Percentiles rank a stretch among this genome's conserved stretches.
Evolutionary conservation across 2,329 filamentous ascomycete genomes (phyloP).

Genomic region (Sporothrix pseudoabietina): DNA sequence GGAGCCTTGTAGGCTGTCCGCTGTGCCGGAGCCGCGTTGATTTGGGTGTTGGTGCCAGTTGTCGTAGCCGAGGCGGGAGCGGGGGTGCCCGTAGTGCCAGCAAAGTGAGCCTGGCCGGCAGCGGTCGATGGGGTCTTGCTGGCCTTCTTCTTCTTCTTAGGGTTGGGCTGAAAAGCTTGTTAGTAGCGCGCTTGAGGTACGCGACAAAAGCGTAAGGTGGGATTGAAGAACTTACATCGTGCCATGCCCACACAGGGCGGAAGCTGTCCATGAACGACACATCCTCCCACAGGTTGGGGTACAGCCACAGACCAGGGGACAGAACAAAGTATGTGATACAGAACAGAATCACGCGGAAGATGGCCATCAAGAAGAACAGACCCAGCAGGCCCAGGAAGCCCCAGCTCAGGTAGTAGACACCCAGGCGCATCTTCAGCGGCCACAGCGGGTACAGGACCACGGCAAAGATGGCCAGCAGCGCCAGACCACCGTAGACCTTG

Average conservation of each 20-base stretch:
- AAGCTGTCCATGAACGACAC: slow-evolving; percentile 98
- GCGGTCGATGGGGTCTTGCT: slow-evolving; percentile 44
- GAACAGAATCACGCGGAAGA: slow-evolving; percentile 94
- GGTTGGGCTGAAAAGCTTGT: slow-evolving; percentile 40
- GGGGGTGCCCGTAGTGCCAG: slow-evolving; percentile 56
- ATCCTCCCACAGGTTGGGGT: slow-evolving; percentile 96
- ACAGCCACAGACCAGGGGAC: slow-evolving; percentile 93
- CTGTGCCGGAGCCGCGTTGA: slow-evolving; percentile 49
- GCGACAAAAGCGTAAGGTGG: slow-evolving; percentile 20
- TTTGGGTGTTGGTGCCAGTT: slow-evolving; percentile 58
- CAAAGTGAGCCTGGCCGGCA: slow-evolving; percentile 49
- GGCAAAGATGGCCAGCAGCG: slow-evolving; percentile 79
- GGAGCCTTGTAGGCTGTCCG: slow-evolving; percentile 50
- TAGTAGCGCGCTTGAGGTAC: not conserved
- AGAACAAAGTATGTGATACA: slow-evolving; percentile 83
- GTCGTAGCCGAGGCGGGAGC: slow-evolving; percentile 58
- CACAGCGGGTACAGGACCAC: slow-evolving; percentile 95
- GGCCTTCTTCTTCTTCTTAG: slow-evolving; percentile 62
- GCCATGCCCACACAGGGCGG: slow-evolving; percentile 95
- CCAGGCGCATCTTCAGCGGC: slow-evolving; percentile 86
- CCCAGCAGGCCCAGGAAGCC: slow-evolving; percentile 86
- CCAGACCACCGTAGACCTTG: slow-evolving; percentile 85
- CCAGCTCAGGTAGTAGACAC: slow-evolving; percentile 97
- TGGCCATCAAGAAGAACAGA: slow-evolving; percentile 95
- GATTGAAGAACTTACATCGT: slow-evolving; percentile 68